Percentiles rank a stretch among this genome's conserved stretches.
phyloP scores from a whole-genome alignment of 1,139 yeast species.

The Taphrina sp. region DNA sequence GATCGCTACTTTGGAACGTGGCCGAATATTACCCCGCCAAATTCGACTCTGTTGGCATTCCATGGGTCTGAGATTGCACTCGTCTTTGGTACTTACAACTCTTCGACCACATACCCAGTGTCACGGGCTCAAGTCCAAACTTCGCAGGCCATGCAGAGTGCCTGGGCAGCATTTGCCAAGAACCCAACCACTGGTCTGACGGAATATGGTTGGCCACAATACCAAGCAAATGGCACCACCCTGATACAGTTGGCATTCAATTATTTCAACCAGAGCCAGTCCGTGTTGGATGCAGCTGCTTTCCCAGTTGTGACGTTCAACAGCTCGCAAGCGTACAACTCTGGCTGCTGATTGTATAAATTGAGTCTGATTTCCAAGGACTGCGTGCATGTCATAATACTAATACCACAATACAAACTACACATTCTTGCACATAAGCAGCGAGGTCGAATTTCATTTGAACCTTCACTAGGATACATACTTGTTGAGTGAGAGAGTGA shows the following conservation, averaged over 20 bases:
- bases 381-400: too few relatives aligned
- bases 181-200: conserved; percentile 16
- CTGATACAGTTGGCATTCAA: conserved; percentile 18
- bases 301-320: conserved; percentile 16
- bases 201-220: conserved; percentile 26
- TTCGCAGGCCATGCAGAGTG: conserved; percentile 5
- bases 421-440: too few relatives aligned
- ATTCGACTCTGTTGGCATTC: conserved; percentile 1
- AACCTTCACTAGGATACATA: too few relatives aligned
- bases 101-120: not conserved
- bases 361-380: too few relatives aligned
- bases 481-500: too few relatives aligned
- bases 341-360: not conserved
- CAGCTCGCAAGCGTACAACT: conserved; percentile 1
- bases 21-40: not conserved
- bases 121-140: conserved; percentile 6
- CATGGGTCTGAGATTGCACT: conserved; percentile 19
- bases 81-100: conserved; percentile 5
- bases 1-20: conserved; percentile 17
- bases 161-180: conserved; percentile 22
- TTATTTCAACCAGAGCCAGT: conserved; percentile 7
- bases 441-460: too few relatives aligned
- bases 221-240: conserved; percentile 7
- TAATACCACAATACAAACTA: too few relatives aligned
- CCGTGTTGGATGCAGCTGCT: conserved; percentile 12